phyloP scores from a whole-genome alignment of 2,329 filamentous ascomycete species.

The Colletotrichum sp. region DNA sequence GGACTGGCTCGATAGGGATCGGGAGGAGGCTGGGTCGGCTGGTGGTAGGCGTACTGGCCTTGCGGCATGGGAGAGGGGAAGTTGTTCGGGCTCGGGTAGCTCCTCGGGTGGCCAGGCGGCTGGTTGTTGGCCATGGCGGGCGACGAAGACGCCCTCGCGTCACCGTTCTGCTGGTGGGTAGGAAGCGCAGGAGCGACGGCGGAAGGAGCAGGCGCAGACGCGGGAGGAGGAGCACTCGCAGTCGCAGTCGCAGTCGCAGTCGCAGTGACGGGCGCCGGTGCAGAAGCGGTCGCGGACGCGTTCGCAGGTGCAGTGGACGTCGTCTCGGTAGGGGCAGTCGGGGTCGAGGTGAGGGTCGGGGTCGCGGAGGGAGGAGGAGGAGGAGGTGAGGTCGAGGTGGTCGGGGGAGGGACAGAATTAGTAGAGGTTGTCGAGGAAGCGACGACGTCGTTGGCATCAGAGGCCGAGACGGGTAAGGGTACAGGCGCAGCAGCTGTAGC shows the following conservation, averaged over 20 bases:
- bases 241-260: not conserved
- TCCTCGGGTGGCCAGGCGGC: constrained; percentile 20
- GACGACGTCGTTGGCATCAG: constrained; percentile 17
- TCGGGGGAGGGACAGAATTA: constrained; percentile 17
- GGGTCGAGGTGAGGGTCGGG: constrained; percentile 2
- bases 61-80: constrained; percentile 13
- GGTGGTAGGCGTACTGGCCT: constrained; percentile 23
- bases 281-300: not conserved
- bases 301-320: not conserved
- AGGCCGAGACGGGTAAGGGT: not conserved
- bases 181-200: not conserved
- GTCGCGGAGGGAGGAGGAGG: constrained; percentile 5
- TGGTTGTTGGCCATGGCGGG: constrained; percentile 25
- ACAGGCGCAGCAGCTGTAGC: not conserved
- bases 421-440: constrained; percentile 16
- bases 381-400: constrained; percentile 6
- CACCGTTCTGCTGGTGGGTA: constrained; percentile 20
- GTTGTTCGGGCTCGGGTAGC: constrained; percentile 22
- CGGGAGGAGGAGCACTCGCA: not conserved
- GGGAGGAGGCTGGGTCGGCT: constrained; percentile 25
- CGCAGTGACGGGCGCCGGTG: not conserved
- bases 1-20: constrained; percentile 41
- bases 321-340: constrained; percentile 4
- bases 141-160: constrained; percentile 23
- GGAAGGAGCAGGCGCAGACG: not conserved